Percentiles rank a stretch among this genome's conserved stretches.
Evolutionary conservation across 805 yeast species (phyloP).

Genomic region (Torulaspora quercuum): DNA sequence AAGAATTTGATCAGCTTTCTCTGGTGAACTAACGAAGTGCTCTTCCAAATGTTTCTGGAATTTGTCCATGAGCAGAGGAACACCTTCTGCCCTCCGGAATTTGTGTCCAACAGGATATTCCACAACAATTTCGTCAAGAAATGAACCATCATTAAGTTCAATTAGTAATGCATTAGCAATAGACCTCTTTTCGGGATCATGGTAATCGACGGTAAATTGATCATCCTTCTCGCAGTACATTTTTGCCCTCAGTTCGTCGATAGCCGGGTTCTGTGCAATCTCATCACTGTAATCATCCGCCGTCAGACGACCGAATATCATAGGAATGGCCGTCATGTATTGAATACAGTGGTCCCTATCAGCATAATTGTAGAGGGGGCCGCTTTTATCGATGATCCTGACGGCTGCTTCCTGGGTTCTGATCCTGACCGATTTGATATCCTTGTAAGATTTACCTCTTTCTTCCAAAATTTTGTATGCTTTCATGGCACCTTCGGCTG

Average conservation of each 20-base stretch:
- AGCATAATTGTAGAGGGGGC: slow-evolving; percentile 60
- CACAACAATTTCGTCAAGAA: slow-evolving; percentile 49
- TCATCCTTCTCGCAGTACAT: slow-evolving; percentile 52
- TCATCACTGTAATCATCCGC: slow-evolving; percentile 56
- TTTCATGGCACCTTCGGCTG: slow-evolving; percentile 55
- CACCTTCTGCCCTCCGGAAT: slow-evolving; percentile 56
- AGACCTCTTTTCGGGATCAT: slow-evolving; percentile 53
- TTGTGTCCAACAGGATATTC: slow-evolving; percentile 60
- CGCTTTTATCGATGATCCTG: slow-evolving; percentile 56
- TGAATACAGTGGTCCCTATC: slow-evolving; percentile 65
- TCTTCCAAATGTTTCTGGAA: slow-evolving; percentile 50
- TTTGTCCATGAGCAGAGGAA: slow-evolving; percentile 49
- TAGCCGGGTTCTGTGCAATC: slow-evolving; percentile 49
- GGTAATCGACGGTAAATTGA: slow-evolving; percentile 50
- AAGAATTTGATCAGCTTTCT: slow-evolving; percentile 41
- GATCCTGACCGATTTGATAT: slow-evolving; percentile 48
- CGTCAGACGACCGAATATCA: slow-evolving; percentile 52
- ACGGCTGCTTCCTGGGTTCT: slow-evolving; percentile 61
- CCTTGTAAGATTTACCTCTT: slow-evolving; percentile 45
- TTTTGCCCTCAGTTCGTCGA: slow-evolving; percentile 51
- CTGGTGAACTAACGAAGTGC: slow-evolving; percentile 38
- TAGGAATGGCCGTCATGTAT: slow-evolving; percentile 58
- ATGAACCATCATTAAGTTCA: slow-evolving; percentile 52
- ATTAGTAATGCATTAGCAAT: slow-evolving; percentile 54
- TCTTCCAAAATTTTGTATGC: slow-evolving; percentile 39